Conservation (phyloP, 768 basidiomycete genomes). For the Fomitopsis serialis region DNA sequence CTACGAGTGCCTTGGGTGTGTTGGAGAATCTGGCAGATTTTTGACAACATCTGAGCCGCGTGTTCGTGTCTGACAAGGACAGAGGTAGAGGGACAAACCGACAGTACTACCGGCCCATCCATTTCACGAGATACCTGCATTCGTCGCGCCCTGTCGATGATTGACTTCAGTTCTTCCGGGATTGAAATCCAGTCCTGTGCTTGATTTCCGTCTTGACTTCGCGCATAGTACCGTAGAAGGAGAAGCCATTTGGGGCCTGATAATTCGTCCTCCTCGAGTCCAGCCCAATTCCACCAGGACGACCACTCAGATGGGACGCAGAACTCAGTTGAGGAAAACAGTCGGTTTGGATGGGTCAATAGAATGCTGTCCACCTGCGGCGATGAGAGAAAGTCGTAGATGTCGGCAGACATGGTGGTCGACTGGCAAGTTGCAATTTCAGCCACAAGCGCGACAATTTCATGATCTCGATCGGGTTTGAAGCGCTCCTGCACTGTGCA, state of each 20-base stretch:
- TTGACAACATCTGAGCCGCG: neutral
- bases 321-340: neutral
- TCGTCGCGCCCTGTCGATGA: conserved; percentile 11
- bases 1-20: neutral
- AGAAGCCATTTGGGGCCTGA: neutral
- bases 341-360: neutral
- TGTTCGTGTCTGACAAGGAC: neutral
- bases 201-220: neutral
- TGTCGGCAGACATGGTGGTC: neutral
- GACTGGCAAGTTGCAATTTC: neutral
- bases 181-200: neutral
- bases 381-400: neutral
- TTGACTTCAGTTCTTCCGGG: conserved; percentile 9
- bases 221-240: conserved; percentile 1
- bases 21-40: neutral
- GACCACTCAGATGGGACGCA: neutral
- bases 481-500: too few species aligned
- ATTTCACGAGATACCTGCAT: conserved; percentile 13
- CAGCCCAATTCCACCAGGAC: conserved; percentile 8
- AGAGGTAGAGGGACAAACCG: neutral
- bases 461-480: neutral
- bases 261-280: neutral
- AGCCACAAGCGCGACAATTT: too few species aligned
- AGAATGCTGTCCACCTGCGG: neutral
- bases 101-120: neutral